These are phyloP conservation scores for Stentor roeselii DNA, from an alignment of 73 alveolate species.

Conservation along the genomic window DNA sequence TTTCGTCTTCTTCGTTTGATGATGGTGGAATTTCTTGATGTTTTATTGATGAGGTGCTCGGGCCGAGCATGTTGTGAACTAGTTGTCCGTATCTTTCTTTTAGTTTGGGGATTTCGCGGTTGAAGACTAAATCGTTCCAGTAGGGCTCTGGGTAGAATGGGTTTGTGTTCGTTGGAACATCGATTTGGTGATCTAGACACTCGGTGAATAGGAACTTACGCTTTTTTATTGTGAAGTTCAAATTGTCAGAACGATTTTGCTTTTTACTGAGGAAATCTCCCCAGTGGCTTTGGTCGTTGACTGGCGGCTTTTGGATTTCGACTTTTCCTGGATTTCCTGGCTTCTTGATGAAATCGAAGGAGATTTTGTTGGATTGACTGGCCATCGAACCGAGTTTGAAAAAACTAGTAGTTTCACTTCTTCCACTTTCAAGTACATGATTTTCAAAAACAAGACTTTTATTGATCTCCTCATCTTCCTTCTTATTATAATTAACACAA, in stretches of 20 bases:
- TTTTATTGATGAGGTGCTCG: neutral
- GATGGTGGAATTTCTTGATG: neutral
- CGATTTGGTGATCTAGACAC: neutral
- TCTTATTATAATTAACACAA: constrained; percentile 7
- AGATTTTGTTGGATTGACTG: neutral
- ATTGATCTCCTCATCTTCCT: neutral
- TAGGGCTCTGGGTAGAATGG: neutral
- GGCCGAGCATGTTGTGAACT: neutral
- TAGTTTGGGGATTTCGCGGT: neutral
- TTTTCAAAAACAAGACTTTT: no score
- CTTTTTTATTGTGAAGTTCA: neutral
- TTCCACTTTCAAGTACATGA: no score
- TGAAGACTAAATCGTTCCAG: constrained; percentile 1
- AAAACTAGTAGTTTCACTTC: neutral
- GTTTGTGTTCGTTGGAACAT: neutral
- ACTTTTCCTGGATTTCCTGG: constrained; percentile 2
- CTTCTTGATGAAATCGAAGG: neutral
- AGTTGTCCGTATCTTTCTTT: constrained; percentile 18
- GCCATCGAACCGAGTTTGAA: neutral
- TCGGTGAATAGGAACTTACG: neutral
- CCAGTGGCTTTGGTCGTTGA: neutral
- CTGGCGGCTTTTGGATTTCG: neutral
- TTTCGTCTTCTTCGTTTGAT: neutral
- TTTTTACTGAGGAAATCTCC: neutral
- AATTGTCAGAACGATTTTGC: neutral